Percentiles rank a stretch among this genome's conserved stretches.
Conservation (phyloP, 2,329 filamentous ascomycete species). For the Penicillium sp. region DNA sequence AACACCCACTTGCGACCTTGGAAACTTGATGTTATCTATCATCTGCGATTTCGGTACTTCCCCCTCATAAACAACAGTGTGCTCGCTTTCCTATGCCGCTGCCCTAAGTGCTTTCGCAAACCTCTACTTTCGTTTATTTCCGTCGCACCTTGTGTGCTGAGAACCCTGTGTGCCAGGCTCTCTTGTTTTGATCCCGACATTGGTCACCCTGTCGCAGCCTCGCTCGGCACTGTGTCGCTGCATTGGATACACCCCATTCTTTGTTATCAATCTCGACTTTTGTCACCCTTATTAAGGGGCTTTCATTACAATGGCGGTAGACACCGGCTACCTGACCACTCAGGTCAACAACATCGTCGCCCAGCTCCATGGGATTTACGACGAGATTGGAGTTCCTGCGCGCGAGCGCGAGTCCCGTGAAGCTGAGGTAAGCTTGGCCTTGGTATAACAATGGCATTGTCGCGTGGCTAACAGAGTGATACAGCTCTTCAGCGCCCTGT, state of each 20-base stretch:
- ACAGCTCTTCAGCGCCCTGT: conserved; percentile 86
- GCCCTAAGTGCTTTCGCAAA: conserved; percentile 12
- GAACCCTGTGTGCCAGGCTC: conserved; percentile 14
- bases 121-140: conserved; percentile 18
- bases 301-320: conserved; percentile 57
- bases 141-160: conserved; percentile 17
- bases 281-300: conserved; percentile 10
- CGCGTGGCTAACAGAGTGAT: conserved; percentile 2
- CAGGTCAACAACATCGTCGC: conserved; percentile 93
- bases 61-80: conserved; percentile 23
- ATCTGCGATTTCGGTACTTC: conserved; percentile 16
- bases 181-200: conserved; percentile 16
- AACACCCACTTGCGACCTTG: conserved; percentile 26
- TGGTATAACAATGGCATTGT: neutral
- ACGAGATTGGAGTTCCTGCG: conserved; percentile 91
- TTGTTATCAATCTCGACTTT: conserved; percentile 7
- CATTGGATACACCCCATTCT: conserved; percentile 14
- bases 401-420: conserved; percentile 91
- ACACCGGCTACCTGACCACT: conserved; percentile 87
- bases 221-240: conserved; percentile 14
- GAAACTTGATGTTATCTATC: conserved; percentile 24
- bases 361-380: conserved; percentile 90
- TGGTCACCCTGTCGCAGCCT: conserved; percentile 13
- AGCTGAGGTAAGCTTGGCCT: conserved; percentile 66
- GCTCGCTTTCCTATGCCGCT: conserved; percentile 15